A percentile compares a stretch with the other conserved stretches of the same genome.
phyloP scores from a whole-genome alignment of 2,329 filamentous ascomycete genomes.

The Sarocladium strictum region DNA sequence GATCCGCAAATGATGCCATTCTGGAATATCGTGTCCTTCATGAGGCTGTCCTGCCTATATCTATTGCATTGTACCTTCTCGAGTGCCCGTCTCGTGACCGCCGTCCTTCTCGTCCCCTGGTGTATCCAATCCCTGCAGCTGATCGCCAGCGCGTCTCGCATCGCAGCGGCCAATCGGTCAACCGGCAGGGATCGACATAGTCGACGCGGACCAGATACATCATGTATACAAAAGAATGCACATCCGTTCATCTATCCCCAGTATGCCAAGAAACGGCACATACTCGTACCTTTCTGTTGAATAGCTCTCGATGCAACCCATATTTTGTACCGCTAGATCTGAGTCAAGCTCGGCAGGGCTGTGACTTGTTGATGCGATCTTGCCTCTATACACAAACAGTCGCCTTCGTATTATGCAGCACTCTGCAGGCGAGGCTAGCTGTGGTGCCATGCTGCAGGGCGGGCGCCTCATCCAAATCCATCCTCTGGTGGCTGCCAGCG shows the following conservation, averaged over 20 bases:
- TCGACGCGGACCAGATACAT: background rate
- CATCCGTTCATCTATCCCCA: too few relatives aligned
- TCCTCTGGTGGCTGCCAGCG: background rate
- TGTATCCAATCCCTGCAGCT: background rate
- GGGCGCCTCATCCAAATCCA: conserved; percentile 5
- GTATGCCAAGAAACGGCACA: too few relatives aligned
- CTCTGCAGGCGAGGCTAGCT: conserved; percentile 2
- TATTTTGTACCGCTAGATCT: background rate
- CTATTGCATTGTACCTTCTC: background rate
- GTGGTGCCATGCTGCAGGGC: background rate
- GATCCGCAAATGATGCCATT: background rate
- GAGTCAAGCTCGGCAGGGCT: background rate
- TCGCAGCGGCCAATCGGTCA: conserved; percentile 4
- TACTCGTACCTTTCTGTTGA: too few relatives aligned
- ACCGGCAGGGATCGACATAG: background rate
- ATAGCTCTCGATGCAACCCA: too few relatives aligned
- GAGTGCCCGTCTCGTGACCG: background rate
- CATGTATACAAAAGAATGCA: too few relatives aligned
- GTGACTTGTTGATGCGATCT: conserved; percentile 1
- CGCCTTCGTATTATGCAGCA: conserved; percentile 7
- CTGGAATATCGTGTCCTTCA: conserved; percentile 1
- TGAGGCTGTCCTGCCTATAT: background rate
- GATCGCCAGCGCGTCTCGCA: conserved; percentile 3
- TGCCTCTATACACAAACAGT: background rate
- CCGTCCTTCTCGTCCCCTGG: background rate